phyloP scores from a whole-genome alignment of 1,284 basidiomycete species.

The Boletus sp. region DNA sequence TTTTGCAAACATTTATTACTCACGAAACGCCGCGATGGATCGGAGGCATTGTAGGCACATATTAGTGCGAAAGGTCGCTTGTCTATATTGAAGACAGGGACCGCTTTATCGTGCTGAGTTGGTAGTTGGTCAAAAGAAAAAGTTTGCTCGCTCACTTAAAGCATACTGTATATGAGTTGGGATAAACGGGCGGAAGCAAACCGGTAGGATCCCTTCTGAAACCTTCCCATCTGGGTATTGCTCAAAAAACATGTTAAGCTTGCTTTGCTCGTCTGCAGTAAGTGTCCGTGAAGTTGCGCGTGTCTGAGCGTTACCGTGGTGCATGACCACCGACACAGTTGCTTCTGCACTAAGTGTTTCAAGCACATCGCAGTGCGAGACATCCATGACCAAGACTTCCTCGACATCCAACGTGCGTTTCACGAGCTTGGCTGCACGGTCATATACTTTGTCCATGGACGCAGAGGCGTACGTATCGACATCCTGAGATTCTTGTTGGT shows the following conservation, averaged over 20 bases:
- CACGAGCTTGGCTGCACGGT: conserved; percentile 83
- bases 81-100: conserved; percentile 92
- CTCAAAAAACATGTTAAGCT: conserved; percentile 71
- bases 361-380: conserved; percentile 85
- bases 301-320: conserved; percentile 40
- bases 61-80: conserved; percentile 90
- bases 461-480: conserved; percentile 35
- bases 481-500: conserved; percentile 48
- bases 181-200: conserved; percentile 73
- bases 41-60: conserved; percentile 84
- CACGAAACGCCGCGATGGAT: conserved; percentile 76
- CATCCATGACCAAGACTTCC: conserved; percentile 88
- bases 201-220: conserved; percentile 78
- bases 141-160: conserved; percentile 52
- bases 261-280: conserved; percentile 65
- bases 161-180: conserved; percentile 81
- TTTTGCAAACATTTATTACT: conserved; percentile 27
- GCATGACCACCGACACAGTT: conserved; percentile 57
- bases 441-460: conserved; percentile 86
- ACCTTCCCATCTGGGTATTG: conserved; percentile 81
- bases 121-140: background rate
- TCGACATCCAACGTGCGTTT: conserved; percentile 88
- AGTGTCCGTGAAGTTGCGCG: conserved; percentile 46
- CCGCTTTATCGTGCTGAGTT: conserved; percentile 44
- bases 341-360: conserved; percentile 70